Evolutionary conservation across 2,329 filamentous ascomycete species (phyloP).

Genomic region (Colletotrichum lindemuthianum): DNA sequence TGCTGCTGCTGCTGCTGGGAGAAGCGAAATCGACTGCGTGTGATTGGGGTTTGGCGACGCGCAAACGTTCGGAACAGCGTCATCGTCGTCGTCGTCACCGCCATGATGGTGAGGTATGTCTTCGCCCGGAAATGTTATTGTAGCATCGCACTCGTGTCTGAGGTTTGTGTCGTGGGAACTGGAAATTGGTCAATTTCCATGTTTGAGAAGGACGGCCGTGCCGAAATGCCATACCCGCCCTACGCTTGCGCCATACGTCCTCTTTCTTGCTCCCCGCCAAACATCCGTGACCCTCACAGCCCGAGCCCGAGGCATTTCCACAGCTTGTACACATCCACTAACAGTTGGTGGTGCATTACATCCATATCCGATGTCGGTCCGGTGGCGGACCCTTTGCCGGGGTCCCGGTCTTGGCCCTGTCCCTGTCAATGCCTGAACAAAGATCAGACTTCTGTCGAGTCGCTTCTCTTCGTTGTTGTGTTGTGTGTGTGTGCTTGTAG

Average conservation of each 20-base stretch:
- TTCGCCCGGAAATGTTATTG: background rate
- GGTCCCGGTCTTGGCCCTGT: conserved; percentile 14
- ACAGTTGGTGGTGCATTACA: background rate
- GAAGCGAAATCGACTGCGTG: conserved; percentile 33
- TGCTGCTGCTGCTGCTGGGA: conserved; percentile 24
- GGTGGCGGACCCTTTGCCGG: conserved; percentile 22
- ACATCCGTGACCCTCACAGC: conserved; percentile 2
- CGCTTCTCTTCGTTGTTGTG: no score
- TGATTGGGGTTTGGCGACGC: conserved; percentile 41
- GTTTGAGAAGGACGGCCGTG: conserved; percentile 8
- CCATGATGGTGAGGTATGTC: background rate
- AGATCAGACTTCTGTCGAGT: no score
- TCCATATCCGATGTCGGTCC: background rate
- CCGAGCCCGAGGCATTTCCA: conserved; percentile 19
- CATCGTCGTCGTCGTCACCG: conserved; percentile 39
- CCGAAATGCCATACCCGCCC: conserved; percentile 14
- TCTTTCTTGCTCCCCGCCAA: background rate
- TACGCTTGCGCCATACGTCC: conserved; percentile 2
- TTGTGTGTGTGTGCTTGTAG: no score
- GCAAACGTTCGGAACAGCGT: conserved; percentile 40
- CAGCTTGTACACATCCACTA: no score
- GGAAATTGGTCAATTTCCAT: background rate
- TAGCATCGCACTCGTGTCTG: conserved; percentile 14
- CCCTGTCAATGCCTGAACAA: no score
- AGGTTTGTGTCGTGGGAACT: background rate